Evolutionary conservation across 805 yeast genomes (phyloP), one percentile per base, ranked within the genome.

Genomic region (Barnettozyma siamensis): DNA sequence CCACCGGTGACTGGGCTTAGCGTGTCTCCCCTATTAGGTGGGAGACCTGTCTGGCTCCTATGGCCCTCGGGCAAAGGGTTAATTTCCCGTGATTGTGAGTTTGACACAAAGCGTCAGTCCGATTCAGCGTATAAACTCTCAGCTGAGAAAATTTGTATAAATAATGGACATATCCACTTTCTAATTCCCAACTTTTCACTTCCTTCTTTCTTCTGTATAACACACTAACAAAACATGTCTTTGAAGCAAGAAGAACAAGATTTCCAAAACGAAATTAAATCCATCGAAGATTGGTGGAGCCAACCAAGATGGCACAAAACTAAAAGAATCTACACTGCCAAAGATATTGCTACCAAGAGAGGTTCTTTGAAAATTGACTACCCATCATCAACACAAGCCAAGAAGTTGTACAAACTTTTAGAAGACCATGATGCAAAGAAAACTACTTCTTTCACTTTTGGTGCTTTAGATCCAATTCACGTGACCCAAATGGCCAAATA

Each of bases 401-500:
- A 83, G 62, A 91, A 91, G 66, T 76, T 91, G 53, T 91, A 62
- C 70, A 65, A 68, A 47, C 65, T 86, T 33, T 72, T 91, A 45
- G 67, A 69, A 48, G 80, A 85, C 60, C 97, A 88, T 60, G 87
- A 76, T 63, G 63, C 64, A 45, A 69, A 82, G 51, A 80, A 79
- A 60, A 78, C 94, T 35, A 83, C 78, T 29, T 83, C 96, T 18
- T 81, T 80, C 73, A 88, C 97, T 27, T 89, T 88, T 60, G 98
- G 97, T 63, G 97, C 97, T 19, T 73, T 91, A 56, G 97, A 91
- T 65, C 96, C 97, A 21, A 83, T 91, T 52, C 97, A 91, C 62
- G 88, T 88, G 50, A 72, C 96, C 46, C 97, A 91, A 69, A 91
- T 91, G 98, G 95, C 96, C 55, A 87, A 86, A 66, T 88, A 87